Percentiles rank a stretch among this genome's conserved stretches.
Evolutionary conservation across 306 rosid species (phyloP).

Genomic region (Potentilla sterilis): DNA sequence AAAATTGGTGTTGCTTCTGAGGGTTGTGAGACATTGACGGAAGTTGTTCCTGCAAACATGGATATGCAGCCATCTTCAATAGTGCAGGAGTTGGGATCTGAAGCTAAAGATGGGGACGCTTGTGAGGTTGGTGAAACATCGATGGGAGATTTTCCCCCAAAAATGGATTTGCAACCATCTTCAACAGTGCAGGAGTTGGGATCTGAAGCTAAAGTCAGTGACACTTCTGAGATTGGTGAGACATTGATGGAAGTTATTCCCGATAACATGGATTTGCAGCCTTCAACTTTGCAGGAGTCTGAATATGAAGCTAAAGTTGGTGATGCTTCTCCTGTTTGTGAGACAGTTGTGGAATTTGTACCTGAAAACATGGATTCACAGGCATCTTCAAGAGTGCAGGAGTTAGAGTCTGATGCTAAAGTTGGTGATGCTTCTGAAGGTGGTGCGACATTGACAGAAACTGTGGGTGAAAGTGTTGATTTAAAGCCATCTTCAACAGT

Average conservation of each 20-base stretch:
- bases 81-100: background rate
- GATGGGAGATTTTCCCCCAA: background rate
- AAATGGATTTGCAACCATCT: conserved; percentile 4
- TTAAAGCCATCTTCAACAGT: background rate
- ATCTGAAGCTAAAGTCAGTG: conserved; percentile 21
- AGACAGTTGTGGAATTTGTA: background rate
- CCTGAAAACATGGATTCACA: background rate
- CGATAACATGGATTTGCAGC: conserved; percentile 19
- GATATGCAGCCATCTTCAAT: conserved; percentile 23
- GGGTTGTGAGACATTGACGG: conserved; percentile 16
- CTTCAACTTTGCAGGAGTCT: background rate
- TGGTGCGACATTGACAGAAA: conserved; percentile 6
- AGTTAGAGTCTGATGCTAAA: conserved; percentile 22
- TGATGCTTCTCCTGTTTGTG: background rate
- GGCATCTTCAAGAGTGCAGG: background rate
- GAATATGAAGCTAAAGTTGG: background rate
- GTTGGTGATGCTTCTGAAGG: conserved; percentile 19
- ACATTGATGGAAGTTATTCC: background rate
- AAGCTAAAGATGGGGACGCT: background rate
- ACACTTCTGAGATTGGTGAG: conserved; percentile 21
- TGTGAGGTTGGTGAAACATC: background rate
- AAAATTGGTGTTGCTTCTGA: background rate
- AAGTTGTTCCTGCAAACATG: conserved; percentile 8
- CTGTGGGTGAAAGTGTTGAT: background rate
- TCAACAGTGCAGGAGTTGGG: background rate